Evolutionary conservation across 306 rosid genomes (phyloP), one percentile per base, ranked within the genome.

Genomic region (Gynostemma pentaphyllum): DNA sequence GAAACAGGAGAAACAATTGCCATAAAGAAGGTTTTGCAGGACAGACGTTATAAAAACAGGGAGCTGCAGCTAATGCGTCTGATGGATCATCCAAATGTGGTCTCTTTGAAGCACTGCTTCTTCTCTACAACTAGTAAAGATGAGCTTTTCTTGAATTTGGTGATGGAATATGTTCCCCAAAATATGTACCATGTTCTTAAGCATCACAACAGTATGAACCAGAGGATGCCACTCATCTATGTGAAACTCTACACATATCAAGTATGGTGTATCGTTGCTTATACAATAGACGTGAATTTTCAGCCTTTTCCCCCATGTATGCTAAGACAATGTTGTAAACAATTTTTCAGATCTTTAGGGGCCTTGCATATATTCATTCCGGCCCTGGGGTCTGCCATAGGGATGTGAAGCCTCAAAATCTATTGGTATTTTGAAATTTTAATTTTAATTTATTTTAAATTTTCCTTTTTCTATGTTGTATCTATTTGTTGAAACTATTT

Each of bases 381-480:
- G 98, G 88, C 50, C 95, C 88, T 18, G 85, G 94, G 51, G 96
- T 92, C 66, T 83, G 88, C 83, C 96, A 88, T 66, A 82, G 98
- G 75, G 98, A 92, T 76, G 87, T 92, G 73, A 92, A 92, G 74
- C 98, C 96, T 23, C 98, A 88, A 76, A 92, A 92, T 76, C 88
- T 92, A 46, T 78, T 92, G 95, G 98, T 88, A 80, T 4, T n/a
- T n/a, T n/a, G n/a, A n/a, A n/a, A n/a, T n/a, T n/a, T n/a, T n/a
- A n/a, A n/a, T n/a, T n/a, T n/a, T n/a, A n/a, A n/a, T n/a, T n/a
- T n/a, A n/a, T n/a, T n/a, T n/a, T n/a, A n/a, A n/a, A 6, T 28
- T 53, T 48, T 66, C 62, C 37, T 70, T 55, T 64, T 14, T 16
- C 9, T 18, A 46, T 22, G 62, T 26, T 14, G 56, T 26, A 55